Percentiles rank a stretch among this genome's conserved stretches.
Evolutionary conservation across 2,329 filamentous ascomycete species (phyloP).

Genomic region (Cercospora nicotianae): DNA sequence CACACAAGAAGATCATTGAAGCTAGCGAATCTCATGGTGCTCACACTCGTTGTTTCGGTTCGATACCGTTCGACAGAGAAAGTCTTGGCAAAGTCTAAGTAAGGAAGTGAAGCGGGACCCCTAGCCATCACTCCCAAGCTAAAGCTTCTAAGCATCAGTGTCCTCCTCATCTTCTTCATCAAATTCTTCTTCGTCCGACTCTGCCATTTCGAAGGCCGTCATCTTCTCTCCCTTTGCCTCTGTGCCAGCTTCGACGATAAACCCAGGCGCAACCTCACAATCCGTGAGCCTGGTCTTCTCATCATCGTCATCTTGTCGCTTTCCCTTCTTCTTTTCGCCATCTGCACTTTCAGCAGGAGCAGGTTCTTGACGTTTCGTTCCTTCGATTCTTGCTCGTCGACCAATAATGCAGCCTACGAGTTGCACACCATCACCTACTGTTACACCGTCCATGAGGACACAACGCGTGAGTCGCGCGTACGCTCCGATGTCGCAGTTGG

Average conservation of each 20-base stretch:
- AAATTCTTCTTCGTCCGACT: conserved; percentile 37
- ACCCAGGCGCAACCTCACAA: conserved; percentile 86
- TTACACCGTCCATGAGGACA: conserved; percentile 87
- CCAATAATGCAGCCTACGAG: conserved; percentile 87
- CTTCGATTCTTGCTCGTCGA: conserved; percentile 77
- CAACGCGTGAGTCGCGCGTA: conserved; percentile 87
- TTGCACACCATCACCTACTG: conserved; percentile 79
- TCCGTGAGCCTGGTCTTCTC: conserved; percentile 66
- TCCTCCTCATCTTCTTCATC: conserved; percentile 30
- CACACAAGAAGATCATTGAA: too few relatives aligned
- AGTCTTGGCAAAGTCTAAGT: neutral
- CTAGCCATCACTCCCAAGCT: neutral
- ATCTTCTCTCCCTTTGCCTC: conserved; percentile 64
- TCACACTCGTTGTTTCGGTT: too few relatives aligned
- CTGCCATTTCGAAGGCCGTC: conserved; percentile 52
- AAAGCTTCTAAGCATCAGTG: neutral
- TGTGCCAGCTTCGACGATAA: conserved; percentile 77
- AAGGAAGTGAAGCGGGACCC: neutral
- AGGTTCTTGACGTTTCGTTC: conserved; percentile 39
- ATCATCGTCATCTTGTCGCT: conserved; percentile 54
- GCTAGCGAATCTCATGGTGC: too few relatives aligned
- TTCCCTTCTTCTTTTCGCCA: conserved; percentile 42
- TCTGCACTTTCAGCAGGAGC: conserved; percentile 42
- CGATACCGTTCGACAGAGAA: neutral
- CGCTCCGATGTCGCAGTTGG: conserved; percentile 80